Evolutionary conservation across 192 early-diverging fungal species (phyloP), one percentile per base, ranked within the genome.

Genomic region (Gaertneriomyces semiglobifer): DNA sequence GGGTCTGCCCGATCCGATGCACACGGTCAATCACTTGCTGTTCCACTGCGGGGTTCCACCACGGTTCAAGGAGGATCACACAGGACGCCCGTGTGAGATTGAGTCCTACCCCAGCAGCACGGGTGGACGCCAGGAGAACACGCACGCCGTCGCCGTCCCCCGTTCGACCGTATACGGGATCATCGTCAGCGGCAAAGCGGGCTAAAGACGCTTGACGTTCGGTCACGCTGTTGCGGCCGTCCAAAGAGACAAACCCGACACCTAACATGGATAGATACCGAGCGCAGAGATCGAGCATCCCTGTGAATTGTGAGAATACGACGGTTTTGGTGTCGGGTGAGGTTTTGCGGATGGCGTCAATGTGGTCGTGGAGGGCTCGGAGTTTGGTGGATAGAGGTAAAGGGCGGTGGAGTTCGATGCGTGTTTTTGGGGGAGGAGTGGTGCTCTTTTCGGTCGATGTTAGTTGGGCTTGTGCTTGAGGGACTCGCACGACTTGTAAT

Each of bases 211-310:
- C 65, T 44, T 91, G 87, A 7, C 77, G 65, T 25, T 60, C 41
- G 53, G 59, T 63, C 53, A 88, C 88, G 12, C 71, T 66, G 74
- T 89, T 79, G 6, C 81, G 81, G n/a, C 94, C 94, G 68, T 97
- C 93, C 42, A 95, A 77, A n/a, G 91, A 76, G 8, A 82, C 76
- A 70, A 80, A 93, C 6, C 63, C 44, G 14, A 93, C 81, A 2
- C 79, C 79, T 10, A 84, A 78, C 42, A 77, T 62, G 38, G 60
- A 47, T 14, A 93, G 72, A 16, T 81, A 77, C 1, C 69, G 69
- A 58, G 84, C 84, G n/a, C 90, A 77, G 5, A 94, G 55, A 60
- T 91, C 85, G 19, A 97, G 79, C 81, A 95, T 88, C 7, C 45
- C 47, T n/a, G 78, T 72, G 48, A 64, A 80, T 52, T 80, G 78